These are phyloP conservation scores for Talaromyces ruber DNA, from an alignment of 495 filamentous ascomycete genomes.

Conservation along the genomic window DNA sequence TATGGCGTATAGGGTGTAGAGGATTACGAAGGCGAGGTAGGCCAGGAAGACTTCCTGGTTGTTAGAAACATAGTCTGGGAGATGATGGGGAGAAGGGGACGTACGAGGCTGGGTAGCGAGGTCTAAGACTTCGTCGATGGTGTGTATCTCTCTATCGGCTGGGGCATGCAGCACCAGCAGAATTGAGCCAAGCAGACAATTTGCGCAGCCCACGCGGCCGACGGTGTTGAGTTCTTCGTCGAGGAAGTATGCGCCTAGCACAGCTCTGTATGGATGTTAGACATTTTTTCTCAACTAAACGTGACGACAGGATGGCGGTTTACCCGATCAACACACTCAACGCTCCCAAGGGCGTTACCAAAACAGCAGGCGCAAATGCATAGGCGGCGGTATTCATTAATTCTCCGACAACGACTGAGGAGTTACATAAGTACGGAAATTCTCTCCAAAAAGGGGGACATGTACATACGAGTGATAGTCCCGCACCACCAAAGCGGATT, in stretches of 20 bases:
- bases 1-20: constrained; percentile 87
- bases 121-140: constrained; percentile 77
- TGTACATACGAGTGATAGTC: constrained; percentile 69
- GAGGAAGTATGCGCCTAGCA: constrained; percentile 89
- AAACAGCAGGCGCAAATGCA: constrained; percentile 93
- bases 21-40: constrained; percentile 66
- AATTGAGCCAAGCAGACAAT: constrained; percentile 90
- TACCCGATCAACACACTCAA: constrained; percentile 89
- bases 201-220: constrained; percentile 90
- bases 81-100: constrained; percentile 10
- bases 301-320: not conserved
- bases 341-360: constrained; percentile 91
- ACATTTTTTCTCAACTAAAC: not conserved
- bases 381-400: constrained; percentile 95
- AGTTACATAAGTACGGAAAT: not conserved
- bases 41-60: constrained; percentile 65
- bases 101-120: constrained; percentile 85
- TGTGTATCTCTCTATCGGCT: constrained; percentile 80
- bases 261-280: constrained; percentile 46
- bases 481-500: constrained; percentile 95
- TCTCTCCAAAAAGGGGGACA: not conserved
- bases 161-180: constrained; percentile 97
- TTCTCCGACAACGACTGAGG: constrained; percentile 69
- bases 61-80: constrained; percentile 18
- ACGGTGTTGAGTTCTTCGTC: constrained; percentile 82